Base-by-base conservation (phyloP, 2,329 filamentous ascomycete species). In the Huntiella omanensis region DNA sequence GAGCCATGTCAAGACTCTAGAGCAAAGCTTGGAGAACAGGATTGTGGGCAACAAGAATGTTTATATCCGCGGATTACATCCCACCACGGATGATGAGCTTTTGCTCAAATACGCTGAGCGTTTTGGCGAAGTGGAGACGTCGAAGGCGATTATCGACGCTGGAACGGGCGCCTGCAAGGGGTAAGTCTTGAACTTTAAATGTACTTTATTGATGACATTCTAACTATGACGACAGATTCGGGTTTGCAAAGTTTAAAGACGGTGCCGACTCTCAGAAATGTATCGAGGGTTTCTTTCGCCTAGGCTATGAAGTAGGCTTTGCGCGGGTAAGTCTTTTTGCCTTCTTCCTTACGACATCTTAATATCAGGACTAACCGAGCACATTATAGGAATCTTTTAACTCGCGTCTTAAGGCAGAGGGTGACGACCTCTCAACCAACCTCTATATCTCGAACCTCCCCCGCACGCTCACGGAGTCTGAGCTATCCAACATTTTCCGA, bases 391-490 rank as follows among this genome's bases (percentile, higher is more conserved):
- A 96, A 68, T 96, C 88, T 15, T 95, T 96, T 66, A 98, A 98
- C 63, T 87, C 87, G 54, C 86, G 92, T 55, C 81, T 98, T 56
- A 96, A 98, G 71, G 88, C 91, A 40, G 83, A 96, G 57, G 82
- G 87, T 47, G 88, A 98, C 57, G 83, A 82, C 45, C 58, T 64
- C 37, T 96, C 92, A 40, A 96, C 91, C 53, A 98, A 98, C 60
- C 74, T 98, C 52, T 98, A 98, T 63, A 87, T 96, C 52, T 98
- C 92, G 22, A 98, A 96, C 63, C 73, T 98, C 39, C 91, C 91
- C 33, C 87, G 88, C 63, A 76, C 79, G 52, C 77, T 93, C 71
- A 93, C 83, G 45, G 92, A 98, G 67, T 78, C 84, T 55, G 81
- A 85, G 62, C 72, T 84, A 54, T 80, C 77, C 57, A 77, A 74